phyloP scores from a whole-genome alignment of 176 grass and related monocot genomes.

The Juncus effusus region DNA sequence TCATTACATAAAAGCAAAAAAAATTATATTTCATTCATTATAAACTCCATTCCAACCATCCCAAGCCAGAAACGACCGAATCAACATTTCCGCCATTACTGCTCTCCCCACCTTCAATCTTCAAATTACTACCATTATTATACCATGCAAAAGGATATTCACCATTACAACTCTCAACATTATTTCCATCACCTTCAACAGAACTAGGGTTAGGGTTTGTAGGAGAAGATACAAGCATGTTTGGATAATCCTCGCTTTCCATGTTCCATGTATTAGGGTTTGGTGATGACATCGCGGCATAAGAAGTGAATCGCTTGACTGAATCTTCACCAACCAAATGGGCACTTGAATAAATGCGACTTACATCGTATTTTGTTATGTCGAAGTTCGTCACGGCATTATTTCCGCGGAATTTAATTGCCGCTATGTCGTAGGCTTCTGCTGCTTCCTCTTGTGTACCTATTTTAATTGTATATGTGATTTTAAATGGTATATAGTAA shows the following conservation, averaged over 20 bases:
- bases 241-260: constrained; percentile 24
- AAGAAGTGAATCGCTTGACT: constrained; percentile 34
- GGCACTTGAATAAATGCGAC: constrained; percentile 74
- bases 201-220: constrained; percentile 19
- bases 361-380: constrained; percentile 91
- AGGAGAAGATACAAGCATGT: background rate
- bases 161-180: constrained; percentile 21
- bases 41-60: constrained; percentile 29
- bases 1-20: too few relatives aligned
- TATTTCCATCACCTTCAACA: constrained; percentile 2
- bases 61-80: constrained; percentile 51
- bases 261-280: background rate
- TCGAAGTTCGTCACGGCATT: constrained; percentile 94
- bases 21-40: too few relatives aligned
- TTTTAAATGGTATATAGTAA: background rate
- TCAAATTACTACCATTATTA: constrained; percentile 45
- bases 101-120: constrained; percentile 52
- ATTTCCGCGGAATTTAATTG: constrained; percentile 92
- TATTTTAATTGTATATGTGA: constrained; percentile 6
- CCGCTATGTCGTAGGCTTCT: constrained; percentile 91
- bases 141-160: constrained; percentile 44
- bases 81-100: background rate
- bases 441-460: constrained; percentile 98
- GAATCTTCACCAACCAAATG: constrained; percentile 64
- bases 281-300: background rate